Conservation (phyloP, 257 asterid genomes). For the Solanum etuberosum region DNA sequence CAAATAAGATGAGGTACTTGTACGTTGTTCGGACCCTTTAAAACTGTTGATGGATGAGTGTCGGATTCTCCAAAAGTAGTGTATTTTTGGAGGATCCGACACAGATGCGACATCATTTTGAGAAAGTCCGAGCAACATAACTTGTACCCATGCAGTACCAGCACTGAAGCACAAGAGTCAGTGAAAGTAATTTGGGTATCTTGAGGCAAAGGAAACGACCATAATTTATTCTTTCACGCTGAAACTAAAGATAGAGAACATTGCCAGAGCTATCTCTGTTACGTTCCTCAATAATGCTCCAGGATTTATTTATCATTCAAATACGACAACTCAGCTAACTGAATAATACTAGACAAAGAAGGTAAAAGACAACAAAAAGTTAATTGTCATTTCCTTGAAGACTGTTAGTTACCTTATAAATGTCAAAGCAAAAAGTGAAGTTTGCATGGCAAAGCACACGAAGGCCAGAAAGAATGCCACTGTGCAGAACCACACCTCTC, state of each 20-base stretch:
- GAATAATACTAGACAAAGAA: not conserved
- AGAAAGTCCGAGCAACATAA: not conserved
- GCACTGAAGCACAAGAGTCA: not conserved
- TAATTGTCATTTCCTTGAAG: not conserved
- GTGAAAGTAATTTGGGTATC: not conserved
- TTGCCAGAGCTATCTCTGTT: not conserved
- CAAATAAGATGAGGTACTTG: not conserved
- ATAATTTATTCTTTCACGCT: not conserved
- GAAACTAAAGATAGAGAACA: not conserved
- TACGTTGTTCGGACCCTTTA: not conserved
- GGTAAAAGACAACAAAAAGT: not conserved
- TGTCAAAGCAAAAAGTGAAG: constrained; percentile 81
- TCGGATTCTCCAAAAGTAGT: not conserved
- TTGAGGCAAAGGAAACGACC: not conserved
- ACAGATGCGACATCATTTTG: not conserved
- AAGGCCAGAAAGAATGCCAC: constrained; percentile 97
- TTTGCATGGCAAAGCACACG: constrained; percentile 96
- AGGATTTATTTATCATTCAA: not conserved
- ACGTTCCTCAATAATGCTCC: not conserved
- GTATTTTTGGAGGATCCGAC: not conserved
- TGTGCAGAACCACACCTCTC: constrained; percentile 96
- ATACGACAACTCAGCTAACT: not conserved
- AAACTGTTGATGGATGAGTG: not conserved
- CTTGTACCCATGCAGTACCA: not conserved
- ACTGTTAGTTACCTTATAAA: constrained; percentile 56